A percentile compares a stretch with the other conserved stretches of the same genome.
phyloP scores from a whole-genome alignment of 129 eudicot genomes.

The Rutidosis leptorrhynchoides region DNA sequence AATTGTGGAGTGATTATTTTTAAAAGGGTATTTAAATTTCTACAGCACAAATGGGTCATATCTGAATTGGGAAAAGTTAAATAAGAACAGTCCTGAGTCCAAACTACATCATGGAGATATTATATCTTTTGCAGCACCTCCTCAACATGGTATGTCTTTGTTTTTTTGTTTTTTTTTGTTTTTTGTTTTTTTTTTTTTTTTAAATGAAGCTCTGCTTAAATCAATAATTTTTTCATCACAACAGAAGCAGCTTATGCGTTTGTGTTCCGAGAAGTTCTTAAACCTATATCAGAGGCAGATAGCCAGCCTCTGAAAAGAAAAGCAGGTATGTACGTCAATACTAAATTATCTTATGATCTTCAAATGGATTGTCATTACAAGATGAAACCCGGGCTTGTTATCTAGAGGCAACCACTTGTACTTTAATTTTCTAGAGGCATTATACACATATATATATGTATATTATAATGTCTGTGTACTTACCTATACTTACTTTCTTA shows the following conservation, averaged over 20 bases:
- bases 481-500: constrained; percentile 2
- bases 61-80: constrained; percentile 74
- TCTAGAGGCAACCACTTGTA: neutral
- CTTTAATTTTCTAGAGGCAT: neutral
- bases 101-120: constrained; percentile 86
- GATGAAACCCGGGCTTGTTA: neutral
- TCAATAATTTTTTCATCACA: constrained; percentile 9
- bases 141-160: constrained; percentile 64
- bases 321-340: constrained; percentile 49
- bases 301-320: constrained; percentile 57
- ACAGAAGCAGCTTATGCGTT: constrained; percentile 84
- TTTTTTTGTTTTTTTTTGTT: neutral
- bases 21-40: constrained; percentile 23
- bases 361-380: constrained; percentile 5
- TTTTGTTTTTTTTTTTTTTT: constrained; percentile 3
- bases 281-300: constrained; percentile 39
- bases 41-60: constrained; percentile 94
- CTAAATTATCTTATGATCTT: neutral
- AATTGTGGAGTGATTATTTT: constrained; percentile 9
- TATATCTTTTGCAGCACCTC: constrained; percentile 73
- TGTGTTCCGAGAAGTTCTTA: constrained; percentile 78
- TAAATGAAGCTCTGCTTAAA: constrained; percentile 6
- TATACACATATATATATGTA: too few species aligned
- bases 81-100: constrained; percentile 53
- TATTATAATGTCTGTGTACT: neutral